Evolutionary conservation across 192 early-diverging fungal species (phyloP).

Genomic region (Mortierella antarctica): DNA sequence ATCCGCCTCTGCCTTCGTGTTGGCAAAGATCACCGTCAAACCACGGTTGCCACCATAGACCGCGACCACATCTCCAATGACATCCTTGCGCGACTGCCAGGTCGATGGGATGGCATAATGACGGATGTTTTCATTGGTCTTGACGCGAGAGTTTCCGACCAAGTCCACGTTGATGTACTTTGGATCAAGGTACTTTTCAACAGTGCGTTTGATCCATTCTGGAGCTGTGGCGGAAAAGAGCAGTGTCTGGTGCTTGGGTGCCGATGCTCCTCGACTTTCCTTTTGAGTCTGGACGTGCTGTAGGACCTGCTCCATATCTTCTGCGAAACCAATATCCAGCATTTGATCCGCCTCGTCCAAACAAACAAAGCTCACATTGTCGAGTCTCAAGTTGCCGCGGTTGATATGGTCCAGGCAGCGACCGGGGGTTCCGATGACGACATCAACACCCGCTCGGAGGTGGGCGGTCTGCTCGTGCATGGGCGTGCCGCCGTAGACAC

Average conservation of each 20-base stretch:
- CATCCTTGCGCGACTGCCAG: conserved; percentile 90
- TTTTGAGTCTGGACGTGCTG: conserved; percentile 84
- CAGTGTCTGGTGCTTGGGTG: conserved; percentile 73
- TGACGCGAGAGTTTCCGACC: conserved; percentile 86
- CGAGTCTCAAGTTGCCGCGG: conserved; percentile 78
- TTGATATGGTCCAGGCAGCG: conserved; percentile 86
- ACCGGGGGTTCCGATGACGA: conserved; percentile 88
- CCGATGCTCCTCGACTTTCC: conserved; percentile 45
- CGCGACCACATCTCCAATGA: conserved; percentile 94
- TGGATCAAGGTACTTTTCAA: conserved; percentile 63
- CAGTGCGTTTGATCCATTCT: conserved; percentile 78
- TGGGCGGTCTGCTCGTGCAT: conserved; percentile 87
- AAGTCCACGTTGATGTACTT: conserved; percentile 82
- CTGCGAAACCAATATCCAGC: conserved; percentile 84
- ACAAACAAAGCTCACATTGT: conserved; percentile 69
- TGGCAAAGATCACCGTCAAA: conserved; percentile 94
- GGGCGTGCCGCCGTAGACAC: conserved; percentile 91
- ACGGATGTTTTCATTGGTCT: conserved; percentile 88
- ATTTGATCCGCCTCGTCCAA: conserved; percentile 90
- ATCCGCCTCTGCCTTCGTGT: conserved; percentile 92
- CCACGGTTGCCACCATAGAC: conserved; percentile 84
- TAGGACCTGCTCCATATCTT: conserved; percentile 84
- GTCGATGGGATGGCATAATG: conserved; percentile 89
- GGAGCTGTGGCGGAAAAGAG: conserved; percentile 89
- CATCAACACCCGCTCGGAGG: conserved; percentile 78